Evolutionary conservation across 768 basidiomycete genomes (phyloP).

Genomic region (Hemileccinum rubropunctum): DNA sequence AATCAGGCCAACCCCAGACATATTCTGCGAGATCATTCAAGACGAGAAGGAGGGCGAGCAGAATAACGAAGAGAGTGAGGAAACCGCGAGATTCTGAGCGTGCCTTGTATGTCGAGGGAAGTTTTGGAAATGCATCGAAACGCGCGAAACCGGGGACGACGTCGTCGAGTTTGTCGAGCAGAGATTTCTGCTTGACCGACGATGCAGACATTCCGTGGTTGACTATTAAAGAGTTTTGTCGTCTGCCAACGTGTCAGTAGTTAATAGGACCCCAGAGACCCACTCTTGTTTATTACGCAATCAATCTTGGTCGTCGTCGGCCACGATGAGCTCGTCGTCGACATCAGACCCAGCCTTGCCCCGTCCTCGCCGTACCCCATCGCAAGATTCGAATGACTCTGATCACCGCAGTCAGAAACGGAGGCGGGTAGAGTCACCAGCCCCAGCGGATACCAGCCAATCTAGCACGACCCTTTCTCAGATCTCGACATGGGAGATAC

Average conservation of each 20-base stretch:
- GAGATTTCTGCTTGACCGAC: no score
- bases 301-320: conserved; percentile 12
- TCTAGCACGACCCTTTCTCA: no score
- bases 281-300: conserved; percentile 17
- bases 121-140: conserved; percentile 87
- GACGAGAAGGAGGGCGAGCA: conserved; percentile 69
- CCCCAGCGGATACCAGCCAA: no score
- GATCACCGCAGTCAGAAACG: no score
- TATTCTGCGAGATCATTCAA: conserved; percentile 90
- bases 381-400: no score
- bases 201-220: no score
- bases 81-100: conserved; percentile 80
- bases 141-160: conserved; percentile 56
- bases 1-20: conserved; percentile 91
- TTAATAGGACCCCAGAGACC: conserved; percentile 19
- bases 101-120: conserved; percentile 76
- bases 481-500: conserved; percentile 24
- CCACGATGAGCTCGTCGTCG: conserved; percentile 27
- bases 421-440: no score
- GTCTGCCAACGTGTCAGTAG: no score
- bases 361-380: no score
- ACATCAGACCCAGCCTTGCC: no score
- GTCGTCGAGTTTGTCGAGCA: conserved; percentile 64
- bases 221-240: no score
- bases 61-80: conserved; percentile 67